A percentile compares a stretch with the other conserved stretches of the same genome.
Conservation (phyloP, 202 grass and related monocot genomes). For the Carex arenaria region DNA sequence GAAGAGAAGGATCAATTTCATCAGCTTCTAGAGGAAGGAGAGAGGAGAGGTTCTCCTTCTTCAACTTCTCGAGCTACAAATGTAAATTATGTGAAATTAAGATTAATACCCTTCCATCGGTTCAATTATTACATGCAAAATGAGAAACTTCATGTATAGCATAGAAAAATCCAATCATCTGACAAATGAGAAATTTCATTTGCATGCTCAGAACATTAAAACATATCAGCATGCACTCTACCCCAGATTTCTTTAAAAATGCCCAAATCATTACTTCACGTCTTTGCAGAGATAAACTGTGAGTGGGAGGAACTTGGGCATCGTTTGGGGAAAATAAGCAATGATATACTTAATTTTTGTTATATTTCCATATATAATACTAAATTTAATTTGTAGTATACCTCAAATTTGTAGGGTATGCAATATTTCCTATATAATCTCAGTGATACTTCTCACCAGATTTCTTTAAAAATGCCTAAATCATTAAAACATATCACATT, state of each 20-base stretch:
- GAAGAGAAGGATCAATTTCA: conserved; percentile 56
- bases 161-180: background rate
- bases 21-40: conserved; percentile 61
- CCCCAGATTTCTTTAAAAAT: background rate
- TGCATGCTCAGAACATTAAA: conserved; percentile 3
- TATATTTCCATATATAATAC: too few relatives aligned
- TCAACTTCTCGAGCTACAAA: conserved; percentile 80
- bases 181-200: background rate
- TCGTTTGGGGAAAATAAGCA: background rate
- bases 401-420: too few relatives aligned
- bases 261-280: background rate
- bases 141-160: background rate
- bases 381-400: too few relatives aligned
- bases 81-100: conserved; percentile 25
- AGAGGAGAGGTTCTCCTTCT: conserved; percentile 63
- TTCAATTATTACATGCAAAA: background rate
- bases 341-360: background rate
- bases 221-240: background rate
- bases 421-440: background rate
- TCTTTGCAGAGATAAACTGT: background rate
- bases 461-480: too few relatives aligned
- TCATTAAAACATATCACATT: background rate
- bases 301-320: background rate
- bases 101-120: background rate
- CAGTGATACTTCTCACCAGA: too few relatives aligned